Evolutionary conservation across 305 asterid species (phyloP).

Genomic region (Fraxinus dipetala): DNA sequence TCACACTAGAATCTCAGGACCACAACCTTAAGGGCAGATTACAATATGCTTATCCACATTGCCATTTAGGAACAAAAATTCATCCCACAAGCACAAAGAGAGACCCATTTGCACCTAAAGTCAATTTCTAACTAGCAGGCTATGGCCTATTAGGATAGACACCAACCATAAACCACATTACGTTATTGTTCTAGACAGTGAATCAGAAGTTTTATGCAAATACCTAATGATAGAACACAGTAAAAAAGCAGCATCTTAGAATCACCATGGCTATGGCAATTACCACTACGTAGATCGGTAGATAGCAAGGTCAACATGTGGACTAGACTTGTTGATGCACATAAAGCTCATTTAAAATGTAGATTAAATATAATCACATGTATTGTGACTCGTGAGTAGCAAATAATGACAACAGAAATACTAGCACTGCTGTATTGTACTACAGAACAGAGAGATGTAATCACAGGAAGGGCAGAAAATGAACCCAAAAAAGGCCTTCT

Average conservation of each 20-base stretch:
- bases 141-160: background rate
- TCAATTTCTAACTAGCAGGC: background rate
- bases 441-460: background rate
- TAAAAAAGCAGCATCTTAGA: background rate
- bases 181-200: background rate
- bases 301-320: background rate
- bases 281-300: background rate
- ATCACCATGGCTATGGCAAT: background rate
- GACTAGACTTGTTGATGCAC: background rate
- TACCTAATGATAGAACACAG: background rate
- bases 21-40: background rate
- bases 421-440: background rate
- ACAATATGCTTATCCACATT: background rate
- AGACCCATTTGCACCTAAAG: background rate
- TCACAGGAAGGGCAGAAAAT: background rate
- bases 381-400: background rate
- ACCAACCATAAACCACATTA: background rate
- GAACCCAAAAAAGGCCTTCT: background rate
- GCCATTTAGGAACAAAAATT: background rate
- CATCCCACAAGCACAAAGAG: background rate
- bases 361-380: background rate
- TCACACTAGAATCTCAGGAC: background rate
- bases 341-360: background rate
- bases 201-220: background rate
- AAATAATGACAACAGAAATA: background rate